Evolutionary conservation across 1,284 basidiomycete genomes (phyloP).

Genomic region (Ustilago loliicola): DNA sequence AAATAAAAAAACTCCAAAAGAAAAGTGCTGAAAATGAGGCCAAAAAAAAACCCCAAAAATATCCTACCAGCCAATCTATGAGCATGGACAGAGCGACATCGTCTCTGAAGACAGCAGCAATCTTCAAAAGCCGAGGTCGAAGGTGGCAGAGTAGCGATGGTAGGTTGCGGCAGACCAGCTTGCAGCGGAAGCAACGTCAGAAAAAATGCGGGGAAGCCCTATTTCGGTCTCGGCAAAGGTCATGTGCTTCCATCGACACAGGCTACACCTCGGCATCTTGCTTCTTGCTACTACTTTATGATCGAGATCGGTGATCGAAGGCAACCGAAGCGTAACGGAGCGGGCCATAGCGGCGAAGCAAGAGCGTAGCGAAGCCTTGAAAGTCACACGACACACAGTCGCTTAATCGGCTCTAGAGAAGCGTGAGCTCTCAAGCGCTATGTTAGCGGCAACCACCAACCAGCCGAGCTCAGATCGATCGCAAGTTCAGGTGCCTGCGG

Average conservation of each 20-base stretch:
- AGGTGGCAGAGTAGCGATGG: no score
- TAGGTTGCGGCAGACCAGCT: background rate
- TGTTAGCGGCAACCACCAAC: background rate
- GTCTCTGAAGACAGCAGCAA: background rate
- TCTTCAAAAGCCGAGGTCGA: background rate
- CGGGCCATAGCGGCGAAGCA: background rate
- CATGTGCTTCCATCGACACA: conserved; percentile 1
- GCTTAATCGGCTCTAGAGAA: background rate
- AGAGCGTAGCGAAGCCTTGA: background rate
- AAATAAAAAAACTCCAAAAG: no score
- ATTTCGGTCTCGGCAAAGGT: background rate
- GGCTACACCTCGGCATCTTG: background rate
- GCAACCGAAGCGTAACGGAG: background rate
- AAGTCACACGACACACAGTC: conserved; percentile 10
- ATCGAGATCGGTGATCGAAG: background rate
- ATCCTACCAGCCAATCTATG: no score
- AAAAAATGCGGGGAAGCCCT: conserved; percentile 10
- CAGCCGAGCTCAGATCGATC: no score
- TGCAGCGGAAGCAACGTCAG: background rate
- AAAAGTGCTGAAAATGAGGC: background rate
- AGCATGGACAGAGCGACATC: no score
- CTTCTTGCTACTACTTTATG: background rate
- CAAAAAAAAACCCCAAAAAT: background rate
- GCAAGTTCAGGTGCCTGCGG: background rate
- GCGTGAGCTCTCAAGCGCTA: background rate